phyloP scores from a whole-genome alignment of 129 eudicot genomes.

The Oenanthe sinensis region DNA sequence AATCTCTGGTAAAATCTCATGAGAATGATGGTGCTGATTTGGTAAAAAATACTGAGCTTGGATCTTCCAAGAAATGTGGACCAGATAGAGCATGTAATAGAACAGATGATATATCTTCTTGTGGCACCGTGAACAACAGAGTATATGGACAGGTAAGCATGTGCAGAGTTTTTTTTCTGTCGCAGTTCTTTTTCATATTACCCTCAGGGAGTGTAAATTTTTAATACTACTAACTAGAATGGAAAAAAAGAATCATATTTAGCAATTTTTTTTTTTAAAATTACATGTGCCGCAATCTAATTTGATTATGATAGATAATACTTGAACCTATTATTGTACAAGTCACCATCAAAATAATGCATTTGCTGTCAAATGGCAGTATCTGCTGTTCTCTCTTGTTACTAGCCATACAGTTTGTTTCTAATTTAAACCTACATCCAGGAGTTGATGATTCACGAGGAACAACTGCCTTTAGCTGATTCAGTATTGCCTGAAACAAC shows the following conservation, averaged over 20 bases:
- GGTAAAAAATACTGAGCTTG: conserved; percentile 23
- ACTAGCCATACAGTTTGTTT: not conserved
- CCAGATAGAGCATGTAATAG: conserved; percentile 17
- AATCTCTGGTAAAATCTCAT: conserved; percentile 18
- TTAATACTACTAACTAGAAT: not conserved
- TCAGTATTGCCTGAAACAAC: conserved; percentile 22
- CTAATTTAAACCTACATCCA: conserved; percentile 18
- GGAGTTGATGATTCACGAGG: conserved; percentile 30
- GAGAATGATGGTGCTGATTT: conserved; percentile 27
- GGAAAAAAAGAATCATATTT: not conserved
- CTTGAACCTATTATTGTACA: not conserved
- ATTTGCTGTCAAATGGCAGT: not conserved
- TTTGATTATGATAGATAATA: not conserved
- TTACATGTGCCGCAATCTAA: not conserved
- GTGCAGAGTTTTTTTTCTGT: not conserved
- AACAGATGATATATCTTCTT: conserved; percentile 23
- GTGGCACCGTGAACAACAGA: conserved; percentile 15
- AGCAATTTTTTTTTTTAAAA: too few species aligned
- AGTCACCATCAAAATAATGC: not conserved
- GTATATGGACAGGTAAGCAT: conserved; percentile 43
- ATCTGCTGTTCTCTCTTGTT: not conserved
- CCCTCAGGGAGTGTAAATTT: not conserved
- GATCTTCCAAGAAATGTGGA: conserved; percentile 20
- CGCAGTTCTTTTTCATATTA: not conserved
- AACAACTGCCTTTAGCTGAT: conserved; percentile 22